Base-by-base conservation (phyloP, 177 flowering plant genomes). In the Vitis hybrid region DNA sequence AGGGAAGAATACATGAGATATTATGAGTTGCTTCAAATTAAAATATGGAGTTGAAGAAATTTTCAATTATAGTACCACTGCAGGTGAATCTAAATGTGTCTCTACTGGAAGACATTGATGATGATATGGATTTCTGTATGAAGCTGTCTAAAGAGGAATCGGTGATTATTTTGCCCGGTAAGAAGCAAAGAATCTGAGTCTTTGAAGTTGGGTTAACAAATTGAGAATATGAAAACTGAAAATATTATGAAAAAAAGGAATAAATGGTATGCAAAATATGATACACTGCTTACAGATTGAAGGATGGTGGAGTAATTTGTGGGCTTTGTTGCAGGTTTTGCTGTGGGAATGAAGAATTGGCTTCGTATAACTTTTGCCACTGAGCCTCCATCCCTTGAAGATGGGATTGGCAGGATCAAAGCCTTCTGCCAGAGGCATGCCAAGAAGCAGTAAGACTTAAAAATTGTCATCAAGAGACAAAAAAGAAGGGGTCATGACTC, bases 121-220 rank as follows among this genome's bases (percentile, higher is more conserved):
- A 83, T 74, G 90, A 86, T 31, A 49, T 81, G 66, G 84, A 83
- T 10, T 86, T 86, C 73, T 78, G 84, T 64, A 3, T 73, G 2
- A 77, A 78, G 75, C 74, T 86, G 52, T 83, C 79, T 29, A 76
- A 68, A 56, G 92, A 89, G 79, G 94, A 87, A 80, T 81, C 87
- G 3, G 85, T 85, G 4, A 70, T 89, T 19, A 66, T 87, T 71
- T 70, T 86, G 16, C 89, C 91, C 2, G 91, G 94, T 86, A 72
- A 70, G 62, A 50, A 55, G 1, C 7, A 8, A 12, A 10, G 26
- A 19, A 55, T n/a, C 1, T 29, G 48, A 39, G 48, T 7, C 48
- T 39, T 39, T 39, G 48, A 39, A 39, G 48, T 39, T 39, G 9
- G 48, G 48, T 7, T 1, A 39, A 39, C 48, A 39, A 39, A 39